Evolutionary conservation across 495 filamentous ascomycete genomes (phyloP), one percentile per base, ranked within the genome.

Genomic region (Podospora conica): DNA sequence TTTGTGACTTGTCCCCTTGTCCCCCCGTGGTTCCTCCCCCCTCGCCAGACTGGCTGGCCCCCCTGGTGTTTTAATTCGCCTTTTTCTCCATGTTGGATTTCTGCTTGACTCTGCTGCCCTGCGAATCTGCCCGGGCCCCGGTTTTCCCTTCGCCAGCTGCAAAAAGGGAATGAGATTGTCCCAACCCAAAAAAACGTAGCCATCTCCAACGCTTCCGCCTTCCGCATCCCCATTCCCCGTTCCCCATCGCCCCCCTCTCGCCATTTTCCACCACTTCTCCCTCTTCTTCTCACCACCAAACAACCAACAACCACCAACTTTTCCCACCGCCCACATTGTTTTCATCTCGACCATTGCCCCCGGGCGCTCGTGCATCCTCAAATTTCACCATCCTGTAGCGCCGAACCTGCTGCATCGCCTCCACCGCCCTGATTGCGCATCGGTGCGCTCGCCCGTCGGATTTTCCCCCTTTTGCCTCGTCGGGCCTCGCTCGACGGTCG

Each of bases 221-320:
- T n/a, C n/a, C n/a, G n/a, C n/a, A n/a, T n/a, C n/a, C n/a, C n/a
- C n/a, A n/a, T n/a, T n/a, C n/a, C n/a, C n/a, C 25, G 22, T 57
- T 57, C 25, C 55, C 15, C 55, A 24, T 27, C 55, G 21, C 18
- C 62, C 67, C 28, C 48, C 20, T 40, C 71, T 40, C 71, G 65
- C 75, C 72, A 67, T 68, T 68, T 20, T 33, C 22, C 57, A 63
- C 70, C 64, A n/a, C 70, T 54, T 64, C 65, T 73, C 78, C 64
- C 71, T 61, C 70, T 71, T 53, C 64, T 66, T 55, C 61, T 48
- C 61, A 73, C 73, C 75, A 69, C 74, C 65, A 73, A 74, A 71
- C 68, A 64, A 71, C 63, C 74, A 77, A 78, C 87, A 80, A 82
- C 78, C 76, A 81, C 64, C 82, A 79, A 66, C 76, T 79, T 70